Evolutionary conservation across 2,329 filamentous ascomycete species (phyloP).

Genomic region (Fusarium miscanthi): DNA sequence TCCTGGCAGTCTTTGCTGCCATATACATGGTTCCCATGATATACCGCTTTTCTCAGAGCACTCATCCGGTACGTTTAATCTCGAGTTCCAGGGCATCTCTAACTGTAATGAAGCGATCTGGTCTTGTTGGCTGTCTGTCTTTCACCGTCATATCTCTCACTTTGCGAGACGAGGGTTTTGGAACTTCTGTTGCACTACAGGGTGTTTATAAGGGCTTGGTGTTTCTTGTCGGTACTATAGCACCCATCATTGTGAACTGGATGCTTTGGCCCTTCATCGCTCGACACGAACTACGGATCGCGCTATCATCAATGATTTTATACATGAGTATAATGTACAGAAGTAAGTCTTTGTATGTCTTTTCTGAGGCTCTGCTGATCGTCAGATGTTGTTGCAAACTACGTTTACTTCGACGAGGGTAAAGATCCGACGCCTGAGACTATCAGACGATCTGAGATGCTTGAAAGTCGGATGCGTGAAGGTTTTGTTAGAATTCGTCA

Average conservation of each 20-base stretch:
- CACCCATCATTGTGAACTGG: conserved; percentile 68
- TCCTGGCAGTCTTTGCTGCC: conserved; percentile 65
- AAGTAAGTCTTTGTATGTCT: conserved; percentile 47
- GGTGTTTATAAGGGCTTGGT: conserved; percentile 61
- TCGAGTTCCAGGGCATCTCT: background rate
- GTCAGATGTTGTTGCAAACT: conserved; percentile 62
- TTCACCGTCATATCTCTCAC: conserved; percentile 66
- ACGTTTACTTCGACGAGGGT: conserved; percentile 68
- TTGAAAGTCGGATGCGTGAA: conserved; percentile 69
- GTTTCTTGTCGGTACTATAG: conserved; percentile 64
- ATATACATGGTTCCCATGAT: conserved; percentile 71
- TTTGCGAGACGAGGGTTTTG: conserved; percentile 46
- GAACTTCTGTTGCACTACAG: conserved; percentile 52
- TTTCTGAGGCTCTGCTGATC: background rate
- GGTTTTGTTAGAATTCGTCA: conserved; percentile 69
- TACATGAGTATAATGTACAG: conserved; percentile 69
- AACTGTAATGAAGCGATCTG: conserved; percentile 57
- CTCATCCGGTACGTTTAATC: conserved; percentile 58
- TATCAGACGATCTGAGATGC: conserved; percentile 64
- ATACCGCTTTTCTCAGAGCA: conserved; percentile 65
- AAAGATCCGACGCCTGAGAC: conserved; percentile 63
- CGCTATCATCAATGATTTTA: conserved; percentile 66
- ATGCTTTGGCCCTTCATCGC: conserved; percentile 71
- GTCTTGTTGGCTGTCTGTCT: conserved; percentile 67
- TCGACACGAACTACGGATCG: conserved; percentile 67